Conservation (phyloP, 768 basidiomycete species). For the Trametes coccinea region DNA sequence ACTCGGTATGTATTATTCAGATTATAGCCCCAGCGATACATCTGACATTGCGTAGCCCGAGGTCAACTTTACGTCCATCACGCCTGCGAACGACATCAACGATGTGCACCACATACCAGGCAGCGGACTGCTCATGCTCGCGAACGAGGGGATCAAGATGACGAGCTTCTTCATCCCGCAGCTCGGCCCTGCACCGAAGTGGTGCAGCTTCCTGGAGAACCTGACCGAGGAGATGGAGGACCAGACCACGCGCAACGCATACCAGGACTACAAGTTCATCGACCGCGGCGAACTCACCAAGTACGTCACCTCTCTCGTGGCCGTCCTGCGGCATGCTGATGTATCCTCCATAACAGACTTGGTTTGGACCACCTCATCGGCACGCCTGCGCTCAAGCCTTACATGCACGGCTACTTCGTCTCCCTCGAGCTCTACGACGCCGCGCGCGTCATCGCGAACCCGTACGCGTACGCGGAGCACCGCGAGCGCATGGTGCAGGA, state of each 20-base stretch:
- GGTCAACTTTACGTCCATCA: constrained; percentile 89
- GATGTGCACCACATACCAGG: constrained; percentile 87
- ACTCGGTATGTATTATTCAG: constrained; percentile 57
- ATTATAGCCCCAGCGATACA: not conserved
- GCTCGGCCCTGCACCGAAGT: constrained; percentile 92
- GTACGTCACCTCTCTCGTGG: constrained; percentile 46
- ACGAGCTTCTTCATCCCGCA: constrained; percentile 93
- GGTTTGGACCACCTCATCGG: constrained; percentile 95
- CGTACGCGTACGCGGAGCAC: constrained; percentile 93
- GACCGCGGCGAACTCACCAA: constrained; percentile 81
- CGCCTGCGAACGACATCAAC: constrained; percentile 86
- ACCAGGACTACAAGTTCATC: constrained; percentile 98
- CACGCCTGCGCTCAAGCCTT: constrained; percentile 93
- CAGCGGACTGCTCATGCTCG: constrained; percentile 86
- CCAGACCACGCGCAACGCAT: constrained; percentile 72
- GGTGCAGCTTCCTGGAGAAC: constrained; percentile 97
- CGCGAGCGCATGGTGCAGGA: constrained; percentile 84
- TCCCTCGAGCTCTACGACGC: constrained; percentile 95
- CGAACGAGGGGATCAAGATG: constrained; percentile 98
- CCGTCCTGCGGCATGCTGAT: not conserved
- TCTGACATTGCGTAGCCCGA: constrained; percentile 53
- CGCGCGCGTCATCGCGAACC: constrained; percentile 93
- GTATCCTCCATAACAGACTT: constrained; percentile 50
- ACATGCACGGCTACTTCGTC: constrained; percentile 99
- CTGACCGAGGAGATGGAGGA: constrained; percentile 99